A percentile compares a stretch with the other conserved stretches of the same genome.
These are phyloP conservation scores for Glarea lozoyensis DNA, from an alignment of 495 filamentous ascomycete species.

Conservation along the genomic window DNA sequence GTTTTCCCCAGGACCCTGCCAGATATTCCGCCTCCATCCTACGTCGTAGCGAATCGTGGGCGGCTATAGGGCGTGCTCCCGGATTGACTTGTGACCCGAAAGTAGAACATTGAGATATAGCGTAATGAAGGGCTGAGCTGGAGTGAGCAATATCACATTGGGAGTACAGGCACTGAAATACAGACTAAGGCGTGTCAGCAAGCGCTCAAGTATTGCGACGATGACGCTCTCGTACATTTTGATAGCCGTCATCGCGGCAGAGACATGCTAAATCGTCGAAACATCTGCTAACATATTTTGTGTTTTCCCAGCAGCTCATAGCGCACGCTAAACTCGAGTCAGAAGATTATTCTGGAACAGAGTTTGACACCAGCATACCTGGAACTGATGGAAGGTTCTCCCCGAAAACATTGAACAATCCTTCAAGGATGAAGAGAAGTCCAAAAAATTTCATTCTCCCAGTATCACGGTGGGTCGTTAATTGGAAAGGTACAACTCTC, in stretches of 20 bases:
- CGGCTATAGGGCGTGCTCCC: slow-evolving; percentile 19
- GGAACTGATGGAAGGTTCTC: too few species aligned
- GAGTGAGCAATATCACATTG: slow-evolving; percentile 31
- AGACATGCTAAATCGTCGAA: slow-evolving; percentile 22
- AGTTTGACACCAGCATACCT: too few species aligned
- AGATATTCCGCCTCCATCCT: slow-evolving; percentile 27
- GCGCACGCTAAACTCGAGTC: slow-evolving; percentile 10
- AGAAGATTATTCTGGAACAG: neutral
- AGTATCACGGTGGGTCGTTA: too few species aligned
- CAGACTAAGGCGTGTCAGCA: slow-evolving; percentile 19
- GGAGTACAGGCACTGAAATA: slow-evolving; percentile 33
- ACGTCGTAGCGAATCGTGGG: slow-evolving; percentile 23
- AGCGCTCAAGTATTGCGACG: slow-evolving; percentile 12
- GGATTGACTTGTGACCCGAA: slow-evolving; percentile 24
- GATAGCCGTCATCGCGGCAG: slow-evolving; percentile 26
- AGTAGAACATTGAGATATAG: slow-evolving; percentile 24
- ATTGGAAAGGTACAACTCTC: too few species aligned
- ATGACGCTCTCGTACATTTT: slow-evolving; percentile 20
- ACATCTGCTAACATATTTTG: slow-evolving; percentile 26
- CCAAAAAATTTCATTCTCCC: neutral
- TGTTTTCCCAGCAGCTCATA: slow-evolving; percentile 32
- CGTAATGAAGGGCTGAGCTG: slow-evolving; percentile 26
- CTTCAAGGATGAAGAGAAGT: neutral
- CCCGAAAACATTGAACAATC: too few species aligned
- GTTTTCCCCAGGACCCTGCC: slow-evolving; percentile 24